Conservation (phyloP, 2,329 filamentous ascomycete species). For the Fusarium sp. region DNA sequence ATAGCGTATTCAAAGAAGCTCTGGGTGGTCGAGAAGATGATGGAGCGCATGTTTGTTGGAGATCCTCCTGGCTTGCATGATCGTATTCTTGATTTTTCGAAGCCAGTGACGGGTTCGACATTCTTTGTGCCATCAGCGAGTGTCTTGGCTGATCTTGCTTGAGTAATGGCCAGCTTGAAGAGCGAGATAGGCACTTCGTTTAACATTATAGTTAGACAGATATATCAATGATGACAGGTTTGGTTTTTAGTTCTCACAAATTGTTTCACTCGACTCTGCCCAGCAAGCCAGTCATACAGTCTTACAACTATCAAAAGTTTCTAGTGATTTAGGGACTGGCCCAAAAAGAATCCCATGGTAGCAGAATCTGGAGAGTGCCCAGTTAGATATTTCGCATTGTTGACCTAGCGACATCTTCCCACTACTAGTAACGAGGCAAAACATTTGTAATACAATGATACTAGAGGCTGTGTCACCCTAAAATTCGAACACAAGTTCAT, state of each 20-base stretch:
- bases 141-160: conserved; percentile 21
- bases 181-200: too few relatives aligned
- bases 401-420: background rate
- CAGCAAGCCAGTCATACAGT: too few relatives aligned
- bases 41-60: conserved; percentile 68
- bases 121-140: conserved; percentile 61
- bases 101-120: conserved; percentile 61
- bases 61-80: conserved; percentile 66
- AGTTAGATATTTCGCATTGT: background rate
- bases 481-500: background rate
- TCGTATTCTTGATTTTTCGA: conserved; percentile 66
- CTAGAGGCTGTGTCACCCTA: background rate
- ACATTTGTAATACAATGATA: background rate
- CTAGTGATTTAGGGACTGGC: background rate
- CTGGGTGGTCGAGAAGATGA: conserved; percentile 70
- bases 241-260: background rate
- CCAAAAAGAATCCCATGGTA: too few relatives aligned
- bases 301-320: too few relatives aligned
- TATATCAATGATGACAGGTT: background rate
- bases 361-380: background rate
- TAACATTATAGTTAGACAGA: background rate
- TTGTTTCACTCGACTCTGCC: too few relatives aligned
- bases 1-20: conserved; percentile 65
- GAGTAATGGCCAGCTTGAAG: background rate
- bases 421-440: background rate